Percentiles rank a stretch among this genome's conserved stretches.
These are phyloP conservation scores for Brassica carinata DNA, from an alignment of 345 rosid species.

Conservation along the genomic window DNA sequence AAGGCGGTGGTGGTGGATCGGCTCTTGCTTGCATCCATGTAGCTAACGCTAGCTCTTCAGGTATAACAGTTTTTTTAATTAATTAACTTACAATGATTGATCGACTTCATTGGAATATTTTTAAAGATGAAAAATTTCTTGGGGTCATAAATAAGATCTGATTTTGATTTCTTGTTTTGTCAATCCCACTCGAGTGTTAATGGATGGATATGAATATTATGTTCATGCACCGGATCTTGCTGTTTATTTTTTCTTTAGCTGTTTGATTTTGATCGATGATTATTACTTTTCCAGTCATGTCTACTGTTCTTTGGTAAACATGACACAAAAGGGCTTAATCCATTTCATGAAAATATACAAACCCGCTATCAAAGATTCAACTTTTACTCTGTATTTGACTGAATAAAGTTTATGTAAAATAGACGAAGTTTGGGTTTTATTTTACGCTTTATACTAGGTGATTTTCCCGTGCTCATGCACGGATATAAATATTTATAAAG, in stretches of 20 bases:
- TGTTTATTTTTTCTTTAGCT: background rate
- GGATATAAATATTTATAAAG: no score
- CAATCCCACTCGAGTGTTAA: constrained; percentile 1
- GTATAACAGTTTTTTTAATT: background rate
- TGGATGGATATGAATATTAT: background rate
- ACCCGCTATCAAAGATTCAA: background rate
- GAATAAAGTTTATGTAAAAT: background rate
- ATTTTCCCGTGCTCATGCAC: no score
- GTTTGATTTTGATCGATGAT: background rate
- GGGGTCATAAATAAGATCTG: background rate
- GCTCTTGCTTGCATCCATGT: constrained; percentile 34
- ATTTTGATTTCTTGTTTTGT: background rate
- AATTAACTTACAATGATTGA: background rate
- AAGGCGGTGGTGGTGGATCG: constrained; percentile 21
- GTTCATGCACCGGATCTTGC: constrained; percentile 16
- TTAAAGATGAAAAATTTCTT: background rate
- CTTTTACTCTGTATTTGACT: background rate
- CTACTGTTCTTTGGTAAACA: constrained; percentile 22
- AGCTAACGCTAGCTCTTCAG: constrained; percentile 38
- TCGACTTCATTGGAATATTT: background rate
- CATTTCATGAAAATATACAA: constrained; percentile 6
- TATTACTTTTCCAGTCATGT: background rate
- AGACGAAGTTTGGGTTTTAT: background rate
- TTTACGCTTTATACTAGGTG: no score
- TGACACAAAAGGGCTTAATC: constrained; percentile 3